Conservation (phyloP, 2,329 filamentous ascomycete species). For the Teratosphaeria viscida region DNA sequence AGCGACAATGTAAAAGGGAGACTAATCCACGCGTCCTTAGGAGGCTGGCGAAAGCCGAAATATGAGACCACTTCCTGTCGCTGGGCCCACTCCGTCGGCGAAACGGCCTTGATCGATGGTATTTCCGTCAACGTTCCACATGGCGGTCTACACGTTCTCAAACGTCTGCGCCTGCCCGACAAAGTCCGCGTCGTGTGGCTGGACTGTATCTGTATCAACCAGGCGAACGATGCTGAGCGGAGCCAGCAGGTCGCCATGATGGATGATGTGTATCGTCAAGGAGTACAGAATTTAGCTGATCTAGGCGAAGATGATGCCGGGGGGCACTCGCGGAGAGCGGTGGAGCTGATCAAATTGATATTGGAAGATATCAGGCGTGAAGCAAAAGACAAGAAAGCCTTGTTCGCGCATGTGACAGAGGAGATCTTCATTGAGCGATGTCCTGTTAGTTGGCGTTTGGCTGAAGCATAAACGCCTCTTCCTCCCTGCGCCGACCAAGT, state of each 20-base stretch:
- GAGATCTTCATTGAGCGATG: background rate
- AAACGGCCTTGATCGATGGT: background rate
- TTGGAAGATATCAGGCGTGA: background rate
- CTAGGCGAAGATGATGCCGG: background rate
- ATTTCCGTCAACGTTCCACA: background rate
- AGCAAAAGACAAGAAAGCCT: background rate
- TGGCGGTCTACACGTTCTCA: background rate
- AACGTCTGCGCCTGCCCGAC: background rate
- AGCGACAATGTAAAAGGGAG: background rate
- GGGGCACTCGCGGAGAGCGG: background rate
- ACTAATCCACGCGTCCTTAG: background rate
- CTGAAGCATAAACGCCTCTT: background rate
- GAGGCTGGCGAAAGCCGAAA: background rate
- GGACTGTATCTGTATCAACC: background rate
- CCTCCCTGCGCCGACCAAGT: background rate
- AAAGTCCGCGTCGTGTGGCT: background rate
- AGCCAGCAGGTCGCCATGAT: background rate
- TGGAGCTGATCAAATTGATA: background rate
- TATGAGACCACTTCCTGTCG: background rate
- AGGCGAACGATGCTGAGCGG: background rate
- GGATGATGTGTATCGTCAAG: background rate
- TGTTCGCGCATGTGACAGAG: background rate
- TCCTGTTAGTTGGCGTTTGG: background rate
- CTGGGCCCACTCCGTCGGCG: background rate
- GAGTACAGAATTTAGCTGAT: background rate